Evolutionary conservation across 2,329 filamentous ascomycete genomes (phyloP).

Genomic region (Metarhizium humberi): DNA sequence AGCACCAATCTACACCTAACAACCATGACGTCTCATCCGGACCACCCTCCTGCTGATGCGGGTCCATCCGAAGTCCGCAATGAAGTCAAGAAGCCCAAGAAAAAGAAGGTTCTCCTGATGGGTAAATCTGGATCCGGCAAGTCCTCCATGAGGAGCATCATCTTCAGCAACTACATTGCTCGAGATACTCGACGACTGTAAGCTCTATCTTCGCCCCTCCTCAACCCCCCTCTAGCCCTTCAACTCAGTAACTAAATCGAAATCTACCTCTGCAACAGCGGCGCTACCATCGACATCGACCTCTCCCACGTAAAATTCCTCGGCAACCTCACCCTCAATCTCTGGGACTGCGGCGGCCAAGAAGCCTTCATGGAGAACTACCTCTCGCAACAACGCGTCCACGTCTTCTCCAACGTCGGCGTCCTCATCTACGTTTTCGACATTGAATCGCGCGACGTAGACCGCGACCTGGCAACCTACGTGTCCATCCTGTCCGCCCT

Average conservation of each 20-base stretch:
- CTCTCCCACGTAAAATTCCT: slow-evolving; percentile 98
- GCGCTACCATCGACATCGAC: slow-evolving; percentile 96
- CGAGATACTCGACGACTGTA: slow-evolving; percentile 82
- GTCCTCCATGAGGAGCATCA: slow-evolving; percentile 96
- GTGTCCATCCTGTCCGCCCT: slow-evolving; percentile 82
- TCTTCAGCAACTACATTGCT: slow-evolving; percentile 98
- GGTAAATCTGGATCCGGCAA: slow-evolving; percentile 96
- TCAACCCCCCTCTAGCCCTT: neutral
- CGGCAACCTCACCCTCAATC: slow-evolving; percentile 90
- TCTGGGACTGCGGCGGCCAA: slow-evolving; percentile 98
- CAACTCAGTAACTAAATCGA: neutral
- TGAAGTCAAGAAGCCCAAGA: slow-evolving; percentile 61
- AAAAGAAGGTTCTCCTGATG: slow-evolving; percentile 83
- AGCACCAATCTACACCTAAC: neutral
- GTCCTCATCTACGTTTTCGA: slow-evolving; percentile 99
- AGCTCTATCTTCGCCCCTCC: slow-evolving; percentile 14
- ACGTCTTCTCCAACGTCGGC: slow-evolving; percentile 94
- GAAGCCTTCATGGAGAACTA: slow-evolving; percentile 99
- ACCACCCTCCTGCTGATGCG: neutral
- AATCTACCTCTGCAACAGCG: slow-evolving; percentile 30
- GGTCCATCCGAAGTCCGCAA: slow-evolving; percentile 26
- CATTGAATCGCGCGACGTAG: slow-evolving; percentile 90
- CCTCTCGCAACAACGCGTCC: slow-evolving; percentile 85
- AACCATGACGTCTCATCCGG: slow-evolving; percentile 7
- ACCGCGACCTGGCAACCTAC: slow-evolving; percentile 88